Base-by-base conservation (phyloP, 139 green algal genomes). In the Trebouxia sp. region DNA sequence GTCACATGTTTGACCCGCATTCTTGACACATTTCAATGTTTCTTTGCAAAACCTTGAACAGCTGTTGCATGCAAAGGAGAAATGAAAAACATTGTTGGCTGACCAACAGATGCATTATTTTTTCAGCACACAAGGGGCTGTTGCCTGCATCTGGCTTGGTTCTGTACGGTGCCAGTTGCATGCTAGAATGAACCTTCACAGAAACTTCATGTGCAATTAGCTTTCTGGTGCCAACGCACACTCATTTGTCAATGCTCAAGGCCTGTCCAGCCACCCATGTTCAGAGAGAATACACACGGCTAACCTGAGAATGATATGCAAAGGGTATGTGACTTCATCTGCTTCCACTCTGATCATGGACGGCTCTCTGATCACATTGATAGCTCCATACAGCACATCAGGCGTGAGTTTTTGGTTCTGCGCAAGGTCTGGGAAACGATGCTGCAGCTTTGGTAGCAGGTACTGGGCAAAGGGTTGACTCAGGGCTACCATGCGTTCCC, bases 281-380 rank as follows among this genome's bases (percentile, higher is more conserved):
- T 5, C 35, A 69, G 14, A 37, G 14, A 39, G 7, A 45, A 48
- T 20, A 2, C 12, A 3, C 3, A 35, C 14, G 2, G 35, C 83
- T 70, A 22, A 96, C 39, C 93, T 83, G 65, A 98, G 80, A 37
- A 98, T 90, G 82, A 98, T 92, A 89, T 98, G 95, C 80, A 98
- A 84, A 3, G 90, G 89, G 82, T 98, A 98, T 6, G 83, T 88
- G 56, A 95, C 85, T 88, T 98, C 95, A 67, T 98, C 95, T 15
- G 88, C 82, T 67, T 98, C 94, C 17, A 98, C 93, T 5, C 95
- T 87, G 67, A 98, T 97, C 51, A 95, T 82, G 14, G 75, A 89
- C 5, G 86, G 87, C 38, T 87, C 50, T 48, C 86, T 86, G 39
- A 98, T 87, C 8, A 87, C 80, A 85, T 98, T 98, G 10, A 93